phyloP scores from a whole-genome alignment of 495 filamentous ascomycete species.

The Oidiodendron maius region DNA sequence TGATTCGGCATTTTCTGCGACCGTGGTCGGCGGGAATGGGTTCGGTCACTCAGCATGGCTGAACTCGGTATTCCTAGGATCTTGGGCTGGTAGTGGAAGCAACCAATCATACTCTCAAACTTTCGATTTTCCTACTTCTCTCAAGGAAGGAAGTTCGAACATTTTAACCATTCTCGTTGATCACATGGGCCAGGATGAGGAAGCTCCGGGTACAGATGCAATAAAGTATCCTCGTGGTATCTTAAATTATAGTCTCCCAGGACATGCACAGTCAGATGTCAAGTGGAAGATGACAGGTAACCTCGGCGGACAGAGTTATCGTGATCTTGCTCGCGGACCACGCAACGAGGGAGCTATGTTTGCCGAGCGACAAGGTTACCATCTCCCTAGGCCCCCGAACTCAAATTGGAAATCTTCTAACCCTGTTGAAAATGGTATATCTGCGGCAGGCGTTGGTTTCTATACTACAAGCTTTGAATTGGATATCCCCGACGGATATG shows the following conservation, averaged over 20 bases:
- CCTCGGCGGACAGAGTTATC: conserved; percentile 63
- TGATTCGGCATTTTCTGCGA: conserved; percentile 48
- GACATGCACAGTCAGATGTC: conserved; percentile 33
- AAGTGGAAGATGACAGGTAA: conserved; percentile 76
- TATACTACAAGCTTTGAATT: conserved; percentile 54
- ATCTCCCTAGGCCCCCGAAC: conserved; percentile 54
- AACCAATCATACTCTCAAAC: conserved; percentile 34
- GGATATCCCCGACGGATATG: conserved; percentile 45
- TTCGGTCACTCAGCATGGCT: conserved; percentile 47
- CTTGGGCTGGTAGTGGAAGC: conserved; percentile 39
- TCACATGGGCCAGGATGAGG: conserved; percentile 1
- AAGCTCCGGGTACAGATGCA: not conserved
- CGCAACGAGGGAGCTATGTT: conserved; percentile 69
- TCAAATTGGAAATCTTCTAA: conserved; percentile 37
- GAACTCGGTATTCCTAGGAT: conserved; percentile 46
- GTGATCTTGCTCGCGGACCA: conserved; percentile 57
- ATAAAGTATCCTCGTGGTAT: conserved; percentile 63
- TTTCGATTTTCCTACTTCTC: conserved; percentile 43
- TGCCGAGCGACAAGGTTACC: conserved; percentile 61
- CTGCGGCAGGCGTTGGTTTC: conserved; percentile 50
- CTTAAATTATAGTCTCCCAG: conserved; percentile 26
- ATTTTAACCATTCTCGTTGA: conserved; percentile 1
- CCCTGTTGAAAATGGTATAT: conserved; percentile 42
- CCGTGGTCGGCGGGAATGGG: conserved; percentile 54
- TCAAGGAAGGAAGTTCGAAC: conserved; percentile 35